Evolutionary conservation across 164 flowering plant species (phyloP).

Genomic region (Liquidambar formosana): DNA sequence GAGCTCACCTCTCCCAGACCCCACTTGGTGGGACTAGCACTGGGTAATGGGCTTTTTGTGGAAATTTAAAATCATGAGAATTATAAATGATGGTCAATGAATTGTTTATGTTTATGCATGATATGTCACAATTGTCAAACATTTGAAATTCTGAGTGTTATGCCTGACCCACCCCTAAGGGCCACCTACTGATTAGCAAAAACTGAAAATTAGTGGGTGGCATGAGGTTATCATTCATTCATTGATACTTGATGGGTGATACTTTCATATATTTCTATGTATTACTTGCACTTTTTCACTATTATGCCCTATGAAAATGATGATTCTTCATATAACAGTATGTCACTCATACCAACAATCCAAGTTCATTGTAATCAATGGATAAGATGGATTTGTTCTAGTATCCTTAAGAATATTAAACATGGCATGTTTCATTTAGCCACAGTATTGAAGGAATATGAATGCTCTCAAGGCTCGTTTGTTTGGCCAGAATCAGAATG

Average conservation of each 20-base stretch:
- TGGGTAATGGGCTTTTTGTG: too few species aligned
- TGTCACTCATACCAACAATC: not conserved
- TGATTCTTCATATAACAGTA: not conserved
- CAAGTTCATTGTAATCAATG: not conserved
- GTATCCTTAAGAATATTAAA: not conserved
- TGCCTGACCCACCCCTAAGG: not conserved
- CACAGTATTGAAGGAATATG: not conserved
- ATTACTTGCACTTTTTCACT: too few species aligned
- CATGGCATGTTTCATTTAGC: not conserved
- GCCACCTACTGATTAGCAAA: not conserved
- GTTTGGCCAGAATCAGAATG: too few species aligned
- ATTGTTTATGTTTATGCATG: not conserved
- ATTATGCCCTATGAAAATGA: too few species aligned
- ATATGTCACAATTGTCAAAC: not conserved
- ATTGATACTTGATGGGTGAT: too few species aligned
- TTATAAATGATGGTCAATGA: not conserved
- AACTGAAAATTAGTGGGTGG: not conserved
- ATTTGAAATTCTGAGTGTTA: too few species aligned
- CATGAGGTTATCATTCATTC: not conserved
- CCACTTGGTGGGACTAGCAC: too few species aligned
- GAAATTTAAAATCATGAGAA: not conserved
- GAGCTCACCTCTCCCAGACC: too few species aligned
- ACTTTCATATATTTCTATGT: too few species aligned
- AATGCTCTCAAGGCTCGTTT: too few species aligned
- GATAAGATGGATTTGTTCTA: not conserved